Conservation (phyloP, 306 rosid species). For the Malus sieversii region DNA sequence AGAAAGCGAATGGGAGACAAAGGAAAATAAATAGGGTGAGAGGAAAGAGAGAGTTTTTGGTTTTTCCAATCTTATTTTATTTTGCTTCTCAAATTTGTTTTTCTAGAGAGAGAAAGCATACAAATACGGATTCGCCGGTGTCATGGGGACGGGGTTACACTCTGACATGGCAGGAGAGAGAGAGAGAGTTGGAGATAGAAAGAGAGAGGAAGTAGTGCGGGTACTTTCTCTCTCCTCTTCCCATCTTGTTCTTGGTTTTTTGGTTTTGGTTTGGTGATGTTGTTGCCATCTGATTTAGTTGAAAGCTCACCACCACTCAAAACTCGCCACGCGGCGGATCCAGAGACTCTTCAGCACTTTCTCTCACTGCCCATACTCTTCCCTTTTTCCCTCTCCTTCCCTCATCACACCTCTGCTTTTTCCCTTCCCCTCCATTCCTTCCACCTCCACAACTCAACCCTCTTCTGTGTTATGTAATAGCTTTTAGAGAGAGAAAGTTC, state of each 20-base stretch:
- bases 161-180: conserved; percentile 92
- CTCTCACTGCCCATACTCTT: neutral
- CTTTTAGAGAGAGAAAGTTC: neutral
- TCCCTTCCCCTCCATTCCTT: neutral
- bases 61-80: conserved; percentile 19
- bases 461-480: neutral
- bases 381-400: neutral
- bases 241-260: neutral
- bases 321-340: conserved; percentile 44
- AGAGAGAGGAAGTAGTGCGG: neutral
- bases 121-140: conserved; percentile 90
- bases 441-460: neutral
- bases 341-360: conserved; percentile 10
- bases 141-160: conserved; percentile 81
- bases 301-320: conserved; percentile 37
- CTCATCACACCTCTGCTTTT: neutral
- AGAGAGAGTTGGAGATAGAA: neutral
- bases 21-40: conserved; percentile 47
- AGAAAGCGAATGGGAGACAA: conserved; percentile 42
- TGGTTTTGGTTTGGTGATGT: conserved; percentile 21
- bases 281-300: conserved; percentile 19
- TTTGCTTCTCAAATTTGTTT: conserved; percentile 14
- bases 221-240: neutral
- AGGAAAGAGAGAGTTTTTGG: conserved; percentile 35
- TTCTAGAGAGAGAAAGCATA: conserved; percentile 45